Evolutionary conservation across 257 asterid genomes (phyloP), one percentile per base, ranked within the genome.

Genomic region (Dorcoceras hygrometricum): DNA sequence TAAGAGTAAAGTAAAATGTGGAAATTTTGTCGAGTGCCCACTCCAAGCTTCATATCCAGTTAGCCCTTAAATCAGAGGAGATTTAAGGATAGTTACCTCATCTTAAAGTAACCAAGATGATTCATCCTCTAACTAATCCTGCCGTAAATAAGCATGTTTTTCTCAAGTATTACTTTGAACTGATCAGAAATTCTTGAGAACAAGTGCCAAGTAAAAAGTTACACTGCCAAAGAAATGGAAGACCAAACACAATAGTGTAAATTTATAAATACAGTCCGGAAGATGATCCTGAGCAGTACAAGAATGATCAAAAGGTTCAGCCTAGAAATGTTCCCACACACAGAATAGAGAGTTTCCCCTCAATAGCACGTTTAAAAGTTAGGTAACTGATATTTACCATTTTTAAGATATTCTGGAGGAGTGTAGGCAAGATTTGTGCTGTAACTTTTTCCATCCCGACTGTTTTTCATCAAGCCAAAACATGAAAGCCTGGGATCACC

Each of bases 401-500:
- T 85, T 78, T 78, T 85, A 73, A 88, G 72, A 69, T 88, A 88
- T 65, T 88, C 95, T 7, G 93, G 93, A 12, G 95, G 95, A 5
- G 95, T 80, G 73, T 83, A 88, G 22, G 92, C 92, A 71, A 88
- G 89, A 73, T 88, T 88, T 8, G 95, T 88, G 88, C 90, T 88
- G 31, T 88, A 83, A 85, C 95, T 88, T 84, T 76, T 83, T 48
- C 95, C 95, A 57, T 85, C 95, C 66, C 83, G 79, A 34, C 95
- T 88, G 70, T 88, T 88, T 78, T 82, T 85, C 91, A 88, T 82
- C 68, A 88, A 77, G 8, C 92, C 92, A 62, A 88, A 87, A 70
- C 95, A 88, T 46, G 92, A 88, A 71, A 88, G 84, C 67, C 92
- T 78, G 27, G 95, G 95, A 83, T 88, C 87, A n/a, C 95, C 92